These are phyloP conservation scores for Chalciporus sp. DNA, from an alignment of 1,284 basidiomycete genomes.

Conservation along the genomic window DNA sequence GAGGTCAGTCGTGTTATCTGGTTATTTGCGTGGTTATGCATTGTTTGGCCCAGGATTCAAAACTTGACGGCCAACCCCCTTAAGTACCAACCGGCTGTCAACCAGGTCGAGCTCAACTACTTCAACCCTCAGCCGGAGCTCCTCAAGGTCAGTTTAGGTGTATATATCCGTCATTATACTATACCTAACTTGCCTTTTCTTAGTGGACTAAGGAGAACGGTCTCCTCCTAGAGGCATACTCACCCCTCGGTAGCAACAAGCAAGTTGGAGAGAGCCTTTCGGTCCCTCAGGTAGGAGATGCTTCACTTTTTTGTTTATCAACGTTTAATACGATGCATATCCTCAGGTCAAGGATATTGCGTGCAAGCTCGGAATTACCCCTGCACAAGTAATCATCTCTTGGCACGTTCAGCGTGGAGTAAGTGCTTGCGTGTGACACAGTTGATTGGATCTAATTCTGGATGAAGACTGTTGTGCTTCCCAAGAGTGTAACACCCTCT, in stretches of 20 bases:
- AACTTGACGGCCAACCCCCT: slow-evolving; percentile 73
- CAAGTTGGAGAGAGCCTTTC: slow-evolving; percentile 57
- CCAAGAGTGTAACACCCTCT: slow-evolving; percentile 76
- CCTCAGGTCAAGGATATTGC: slow-evolving; percentile 59
- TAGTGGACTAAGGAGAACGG: slow-evolving; percentile 67
- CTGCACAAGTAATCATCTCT: slow-evolving; percentile 78
- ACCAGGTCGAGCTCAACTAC: slow-evolving; percentile 84
- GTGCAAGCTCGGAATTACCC: slow-evolving; percentile 66
- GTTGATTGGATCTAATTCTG: slow-evolving; percentile 3
- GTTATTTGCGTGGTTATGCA: neutral
- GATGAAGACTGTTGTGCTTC: slow-evolving; percentile 65
- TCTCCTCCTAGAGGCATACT: slow-evolving; percentile 77
- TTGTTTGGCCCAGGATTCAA: slow-evolving; percentile 42
- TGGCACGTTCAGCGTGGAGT: slow-evolving; percentile 83
- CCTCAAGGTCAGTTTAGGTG: slow-evolving; percentile 50
- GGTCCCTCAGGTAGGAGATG: slow-evolving; percentile 49
- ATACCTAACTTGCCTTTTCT: neutral
- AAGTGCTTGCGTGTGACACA: slow-evolving; percentile 26
- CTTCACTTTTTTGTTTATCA: neutral
- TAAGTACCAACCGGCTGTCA: slow-evolving; percentile 75
- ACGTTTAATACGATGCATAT: neutral
- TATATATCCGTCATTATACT: neutral
- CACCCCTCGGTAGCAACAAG: slow-evolving; percentile 70
- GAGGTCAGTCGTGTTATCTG: slow-evolving; percentile 17
- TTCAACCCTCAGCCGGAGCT: slow-evolving; percentile 85